These are phyloP conservation scores for Suhomyces chickasaworum DNA, from an alignment of 1,139 yeast genomes.

Conservation along the genomic window DNA sequence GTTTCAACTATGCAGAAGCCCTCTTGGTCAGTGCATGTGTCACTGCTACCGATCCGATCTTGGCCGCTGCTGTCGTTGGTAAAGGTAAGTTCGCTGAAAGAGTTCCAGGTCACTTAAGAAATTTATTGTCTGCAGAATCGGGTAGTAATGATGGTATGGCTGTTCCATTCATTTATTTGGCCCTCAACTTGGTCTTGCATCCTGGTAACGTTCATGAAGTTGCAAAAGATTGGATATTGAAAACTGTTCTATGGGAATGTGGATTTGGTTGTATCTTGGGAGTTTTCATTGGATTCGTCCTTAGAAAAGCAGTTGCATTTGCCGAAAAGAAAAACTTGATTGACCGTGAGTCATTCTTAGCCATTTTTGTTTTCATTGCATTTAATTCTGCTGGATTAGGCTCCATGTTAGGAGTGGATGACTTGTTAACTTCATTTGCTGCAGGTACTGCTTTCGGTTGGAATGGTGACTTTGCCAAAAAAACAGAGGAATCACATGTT, in stretches of 20 bases:
- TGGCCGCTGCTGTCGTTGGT: conserved; percentile 98
- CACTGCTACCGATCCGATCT: conserved; percentile 96
- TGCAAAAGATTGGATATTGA: conserved; percentile 80
- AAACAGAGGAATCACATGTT: conserved; percentile 89
- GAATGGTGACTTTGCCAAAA: conserved; percentile 91
- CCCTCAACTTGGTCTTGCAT: conserved; percentile 68
- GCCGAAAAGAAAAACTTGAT: conserved; percentile 77
- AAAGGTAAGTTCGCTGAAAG: conserved; percentile 96
- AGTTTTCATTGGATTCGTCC: conserved; percentile 68
- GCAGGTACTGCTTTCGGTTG: conserved; percentile 97
- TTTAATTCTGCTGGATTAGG: conserved; percentile 93
- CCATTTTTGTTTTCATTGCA: conserved; percentile 84
- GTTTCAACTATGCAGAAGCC: conserved; percentile 75
- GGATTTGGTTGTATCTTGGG: conserved; percentile 83
- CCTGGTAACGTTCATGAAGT: conserved; percentile 67
- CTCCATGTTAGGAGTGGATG: conserved; percentile 89
- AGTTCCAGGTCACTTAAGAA: conserved; percentile 95
- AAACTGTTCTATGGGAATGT: conserved; percentile 86
- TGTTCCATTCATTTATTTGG: conserved; percentile 84
- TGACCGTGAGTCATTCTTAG: conserved; percentile 92
- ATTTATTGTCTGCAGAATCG: conserved; percentile 87
- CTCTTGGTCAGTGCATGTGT: conserved; percentile 87
- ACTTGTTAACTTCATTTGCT: conserved; percentile 86
- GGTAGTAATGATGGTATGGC: conserved; percentile 99
- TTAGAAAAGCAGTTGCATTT: conserved; percentile 72